Percentiles rank a stretch among this genome's conserved stretches.
phyloP scores from a whole-genome alignment of 257 asterid species.

The Voacanga thouarsii region DNA sequence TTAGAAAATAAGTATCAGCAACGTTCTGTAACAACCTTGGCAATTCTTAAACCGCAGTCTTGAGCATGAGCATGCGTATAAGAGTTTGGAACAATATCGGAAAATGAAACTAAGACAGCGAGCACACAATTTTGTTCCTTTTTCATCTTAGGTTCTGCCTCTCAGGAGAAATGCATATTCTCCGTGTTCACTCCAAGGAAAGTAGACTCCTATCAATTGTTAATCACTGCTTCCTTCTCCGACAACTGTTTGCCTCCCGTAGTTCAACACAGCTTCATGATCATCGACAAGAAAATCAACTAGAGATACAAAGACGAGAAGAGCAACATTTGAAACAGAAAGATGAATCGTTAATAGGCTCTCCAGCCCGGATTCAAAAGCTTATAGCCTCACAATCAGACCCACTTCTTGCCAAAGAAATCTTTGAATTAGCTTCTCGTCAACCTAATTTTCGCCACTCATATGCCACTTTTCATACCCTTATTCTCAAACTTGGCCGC shows the following conservation, averaged over 20 bases:
- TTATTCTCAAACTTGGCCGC: constrained; percentile 77
- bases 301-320: constrained; percentile 21
- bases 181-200: not conserved
- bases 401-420: constrained; percentile 86
- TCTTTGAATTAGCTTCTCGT: constrained; percentile 71
- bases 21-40: not conserved
- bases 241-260: constrained; percentile 1
- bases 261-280: constrained; percentile 10
- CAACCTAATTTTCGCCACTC: constrained; percentile 69
- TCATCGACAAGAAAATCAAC: not conserved
- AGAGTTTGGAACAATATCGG: too few species aligned
- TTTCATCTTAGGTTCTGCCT: too few species aligned
- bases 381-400: constrained; percentile 42
- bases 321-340: constrained; percentile 27
- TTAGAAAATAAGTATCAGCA: constrained; percentile 7
- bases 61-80: not conserved
- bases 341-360: constrained; percentile 34
- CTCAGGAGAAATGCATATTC: constrained; percentile 7
- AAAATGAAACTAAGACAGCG: too few species aligned
- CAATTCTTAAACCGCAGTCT: constrained; percentile 10
- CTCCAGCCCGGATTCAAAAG: constrained; percentile 34
- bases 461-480: constrained; percentile 58
- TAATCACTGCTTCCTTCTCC: not conserved
- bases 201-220: not conserved
- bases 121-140: too few species aligned